Evolutionary conservation across 768 basidiomycete species (phyloP), one percentile per base, ranked within the genome.

Genomic region (Calocera cornea): DNA sequence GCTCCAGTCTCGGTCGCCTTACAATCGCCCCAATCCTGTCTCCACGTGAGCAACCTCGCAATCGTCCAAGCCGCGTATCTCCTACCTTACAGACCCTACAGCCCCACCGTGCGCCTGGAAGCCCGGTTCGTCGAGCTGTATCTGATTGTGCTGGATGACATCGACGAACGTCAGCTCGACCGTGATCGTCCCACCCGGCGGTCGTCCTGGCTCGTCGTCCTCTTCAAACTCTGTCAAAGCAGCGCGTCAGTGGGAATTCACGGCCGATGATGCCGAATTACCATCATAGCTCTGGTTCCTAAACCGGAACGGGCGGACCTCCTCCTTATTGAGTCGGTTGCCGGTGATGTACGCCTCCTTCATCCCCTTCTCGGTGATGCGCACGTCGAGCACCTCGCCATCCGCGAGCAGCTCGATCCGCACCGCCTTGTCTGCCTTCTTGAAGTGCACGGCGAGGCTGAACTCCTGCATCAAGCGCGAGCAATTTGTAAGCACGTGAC

Each of bases 361-460:
- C 54, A 60, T 60, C 19, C 54, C 54, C 31, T 33, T 27, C 10
- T 60, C 54, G 5, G 54, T 60, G 31, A 60, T 27, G 3, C 54
- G 54, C 5, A 60, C 54, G 19, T 60, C 54, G 54, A 60, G 54
- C 54, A 60, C 54, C 31, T 60, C 54, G 54, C 54, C 54, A 33
- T 60, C 54, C 16, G 54, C 54, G 54, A 60, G 54, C 27, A 60
- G 31, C 54, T 60, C 54, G 54, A 60, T 60, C 27, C 54, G 54
- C 27, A 60, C 54, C 27, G 54, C 27, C 31, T 31, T 60, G 54
- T 60, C 54, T 5, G 54, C 54, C 31, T 60, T 60, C 54, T 60
- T 60, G 54, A 60, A 60, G 27, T 60, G 54, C 27, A 60, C 54
- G 2, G 54, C 54, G 24, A 60, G 54, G 54, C 27, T 5, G 54